Percentiles rank a stretch among this genome's conserved stretches.
These are phyloP conservation scores for Yamadazyma taylorii DNA, from an alignment of 1,139 yeast genomes.

Conservation along the genomic window DNA sequence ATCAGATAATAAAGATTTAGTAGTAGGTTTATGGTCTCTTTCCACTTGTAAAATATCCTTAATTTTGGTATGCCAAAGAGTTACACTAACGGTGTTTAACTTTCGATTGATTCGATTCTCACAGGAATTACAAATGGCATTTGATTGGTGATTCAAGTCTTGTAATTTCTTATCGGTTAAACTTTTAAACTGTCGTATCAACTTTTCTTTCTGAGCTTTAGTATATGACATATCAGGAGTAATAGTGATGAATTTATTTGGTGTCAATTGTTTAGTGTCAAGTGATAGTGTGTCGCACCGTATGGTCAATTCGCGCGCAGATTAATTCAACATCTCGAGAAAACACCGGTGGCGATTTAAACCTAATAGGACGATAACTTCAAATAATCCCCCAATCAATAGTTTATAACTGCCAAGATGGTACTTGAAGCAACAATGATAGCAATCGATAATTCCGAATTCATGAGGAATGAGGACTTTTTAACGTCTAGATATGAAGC, in stretches of 20 bases:
- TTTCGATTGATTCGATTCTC: slow-evolving; percentile 31
- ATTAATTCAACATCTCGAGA: slow-evolving; percentile 1
- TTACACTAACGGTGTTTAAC: slow-evolving; percentile 41
- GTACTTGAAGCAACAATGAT: slow-evolving; percentile 96
- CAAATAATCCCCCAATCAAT: neutral
- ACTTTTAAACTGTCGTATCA: slow-evolving; percentile 29
- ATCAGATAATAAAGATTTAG: slow-evolving; percentile 30
- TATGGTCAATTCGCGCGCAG: too few species aligned
- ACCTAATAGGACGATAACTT: slow-evolving; percentile 1
- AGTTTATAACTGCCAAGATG: slow-evolving; percentile 41
- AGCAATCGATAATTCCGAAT: slow-evolving; percentile 94
- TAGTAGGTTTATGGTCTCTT: slow-evolving; percentile 35
- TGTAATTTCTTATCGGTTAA: slow-evolving; percentile 22
- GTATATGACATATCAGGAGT: slow-evolving; percentile 12
- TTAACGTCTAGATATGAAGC: slow-evolving; percentile 89
- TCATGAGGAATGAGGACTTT: slow-evolving; percentile 93
- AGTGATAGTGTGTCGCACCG: too few species aligned
- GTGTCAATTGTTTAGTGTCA: neutral
- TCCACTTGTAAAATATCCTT: slow-evolving; percentile 45
- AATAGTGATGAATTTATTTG: neutral
- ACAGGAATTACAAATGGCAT: slow-evolving; percentile 14
- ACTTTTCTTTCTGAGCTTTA: slow-evolving; percentile 34
- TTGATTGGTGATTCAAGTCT: slow-evolving; percentile 18
- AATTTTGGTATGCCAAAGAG: slow-evolving; percentile 39
- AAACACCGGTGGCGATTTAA: slow-evolving; percentile 6